Evolutionary conservation across 306 rosid species (phyloP).

Genomic region (Begonia fuchsioides): DNA sequence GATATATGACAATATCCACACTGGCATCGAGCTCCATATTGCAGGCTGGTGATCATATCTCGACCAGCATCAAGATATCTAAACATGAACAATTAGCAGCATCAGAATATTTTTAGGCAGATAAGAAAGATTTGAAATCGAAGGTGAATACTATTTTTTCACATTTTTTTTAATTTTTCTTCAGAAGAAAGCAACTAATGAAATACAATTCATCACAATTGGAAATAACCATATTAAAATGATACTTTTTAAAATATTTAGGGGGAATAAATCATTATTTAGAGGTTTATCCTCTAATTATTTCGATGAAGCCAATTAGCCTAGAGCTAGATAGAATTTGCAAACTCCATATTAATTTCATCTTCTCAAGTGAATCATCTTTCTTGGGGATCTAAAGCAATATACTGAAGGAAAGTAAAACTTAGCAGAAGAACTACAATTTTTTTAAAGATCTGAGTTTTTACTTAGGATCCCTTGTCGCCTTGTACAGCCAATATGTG

Average conservation of each 20-base stretch:
- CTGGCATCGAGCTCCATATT: constrained; percentile 75
- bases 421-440: constrained; percentile 6
- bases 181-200: background rate
- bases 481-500: constrained; percentile 97
- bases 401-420: background rate
- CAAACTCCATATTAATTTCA: too few relatives aligned
- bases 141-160: too few relatives aligned
- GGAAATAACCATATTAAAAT: too few relatives aligned
- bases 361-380: background rate
- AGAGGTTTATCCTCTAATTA: too few relatives aligned
- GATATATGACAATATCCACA: constrained; percentile 96
- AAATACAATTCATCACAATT: too few relatives aligned
- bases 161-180: too few relatives aligned
- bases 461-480: constrained; percentile 91
- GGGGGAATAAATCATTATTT: too few relatives aligned
- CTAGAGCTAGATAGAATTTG: too few relatives aligned
- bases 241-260: too few relatives aligned
- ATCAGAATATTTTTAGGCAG: constrained; percentile 2
- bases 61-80: constrained; percentile 95
- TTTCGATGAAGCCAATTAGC: too few relatives aligned
- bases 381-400: background rate
- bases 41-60: constrained; percentile 87
- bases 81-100: constrained; percentile 5
- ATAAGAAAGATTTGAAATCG: too few relatives aligned
- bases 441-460: constrained; percentile 21